Conservation (phyloP, 2,329 filamentous ascomycete genomes). For the Aureobasidium sp. region DNA sequence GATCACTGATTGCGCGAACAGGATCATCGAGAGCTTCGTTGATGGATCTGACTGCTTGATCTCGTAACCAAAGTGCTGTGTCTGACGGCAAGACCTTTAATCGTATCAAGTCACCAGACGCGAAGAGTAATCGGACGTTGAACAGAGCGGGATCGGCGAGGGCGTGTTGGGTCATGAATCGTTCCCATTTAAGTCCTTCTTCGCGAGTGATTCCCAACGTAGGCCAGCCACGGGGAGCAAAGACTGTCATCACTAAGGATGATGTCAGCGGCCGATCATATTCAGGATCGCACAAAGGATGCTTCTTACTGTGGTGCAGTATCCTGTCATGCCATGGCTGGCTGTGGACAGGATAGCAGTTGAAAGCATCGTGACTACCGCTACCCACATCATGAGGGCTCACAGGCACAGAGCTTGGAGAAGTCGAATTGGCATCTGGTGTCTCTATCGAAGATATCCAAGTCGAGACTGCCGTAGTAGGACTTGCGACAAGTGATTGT, state of each 20-base stretch:
- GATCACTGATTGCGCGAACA: constrained; percentile 31
- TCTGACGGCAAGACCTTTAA: constrained; percentile 33
- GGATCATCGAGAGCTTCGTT: constrained; percentile 33
- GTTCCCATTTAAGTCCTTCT: constrained; percentile 33
- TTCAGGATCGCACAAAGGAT: too few species aligned
- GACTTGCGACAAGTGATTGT: neutral
- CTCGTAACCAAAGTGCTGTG: constrained; percentile 37
- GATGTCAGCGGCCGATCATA: neutral
- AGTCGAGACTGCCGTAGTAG: neutral
- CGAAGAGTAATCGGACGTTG: constrained; percentile 28
- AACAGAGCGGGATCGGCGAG: constrained; percentile 29
- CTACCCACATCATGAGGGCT: constrained; percentile 15
- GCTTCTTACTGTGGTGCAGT: constrained; percentile 24
- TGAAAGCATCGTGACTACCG: constrained; percentile 25
- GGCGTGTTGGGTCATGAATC: constrained; percentile 33
- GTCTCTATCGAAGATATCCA: constrained; percentile 4
- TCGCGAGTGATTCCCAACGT: constrained; percentile 25
- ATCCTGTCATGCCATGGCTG: constrained; percentile 26
- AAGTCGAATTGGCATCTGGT: neutral
- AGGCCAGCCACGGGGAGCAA: constrained; percentile 29
- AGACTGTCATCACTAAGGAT: constrained; percentile 25
- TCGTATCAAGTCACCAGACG: constrained; percentile 27
- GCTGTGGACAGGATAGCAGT: constrained; percentile 27
- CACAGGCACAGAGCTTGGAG: neutral
- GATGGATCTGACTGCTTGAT: constrained; percentile 39